phyloP scores from a whole-genome alignment of 1,284 basidiomycete genomes.

The Apiotrichum laibachii region DNA sequence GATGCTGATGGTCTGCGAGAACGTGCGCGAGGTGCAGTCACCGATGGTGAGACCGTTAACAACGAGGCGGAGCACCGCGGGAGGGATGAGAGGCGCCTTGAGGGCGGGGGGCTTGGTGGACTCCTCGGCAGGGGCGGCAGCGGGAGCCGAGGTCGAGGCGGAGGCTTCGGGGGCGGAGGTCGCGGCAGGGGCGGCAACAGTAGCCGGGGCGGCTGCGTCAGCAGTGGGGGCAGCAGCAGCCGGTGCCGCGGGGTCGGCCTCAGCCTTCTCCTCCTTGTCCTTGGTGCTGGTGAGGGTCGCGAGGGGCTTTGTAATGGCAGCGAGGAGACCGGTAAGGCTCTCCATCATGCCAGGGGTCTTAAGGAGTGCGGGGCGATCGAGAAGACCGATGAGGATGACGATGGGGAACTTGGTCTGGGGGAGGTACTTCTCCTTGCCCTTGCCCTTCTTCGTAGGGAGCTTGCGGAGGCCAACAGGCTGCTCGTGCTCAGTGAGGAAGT shows the following conservation, averaged over 20 bases:
- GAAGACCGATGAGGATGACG: conserved; percentile 75
- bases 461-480: conserved; percentile 70
- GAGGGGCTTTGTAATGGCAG: conserved; percentile 79
- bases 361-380: conserved; percentile 79
- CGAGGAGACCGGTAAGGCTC: conserved; percentile 77
- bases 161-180: conserved; percentile 8
- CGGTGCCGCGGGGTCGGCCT: neutral
- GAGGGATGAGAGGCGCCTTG: conserved; percentile 73
- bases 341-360: conserved; percentile 87
- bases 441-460: conserved; percentile 72
- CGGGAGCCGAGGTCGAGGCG: conserved; percentile 13
- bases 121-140: neutral
- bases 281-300: conserved; percentile 34
- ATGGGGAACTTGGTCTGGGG: conserved; percentile 85
- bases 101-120: conserved; percentile 7
- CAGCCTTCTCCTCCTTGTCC: conserved; percentile 10
- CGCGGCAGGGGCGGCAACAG: conserved; percentile 8
- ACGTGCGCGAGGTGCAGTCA: conserved; percentile 90
- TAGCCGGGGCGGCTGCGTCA: neutral
- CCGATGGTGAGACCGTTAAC: conserved; percentile 91
- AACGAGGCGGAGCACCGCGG: conserved; percentile 74
- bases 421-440: conserved; percentile 82
- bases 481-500: conserved; percentile 94
- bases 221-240: neutral
- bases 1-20: conserved; percentile 81